phyloP scores from a whole-genome alignment of 306 rosid genomes.

The Inga leiocalycina region DNA sequence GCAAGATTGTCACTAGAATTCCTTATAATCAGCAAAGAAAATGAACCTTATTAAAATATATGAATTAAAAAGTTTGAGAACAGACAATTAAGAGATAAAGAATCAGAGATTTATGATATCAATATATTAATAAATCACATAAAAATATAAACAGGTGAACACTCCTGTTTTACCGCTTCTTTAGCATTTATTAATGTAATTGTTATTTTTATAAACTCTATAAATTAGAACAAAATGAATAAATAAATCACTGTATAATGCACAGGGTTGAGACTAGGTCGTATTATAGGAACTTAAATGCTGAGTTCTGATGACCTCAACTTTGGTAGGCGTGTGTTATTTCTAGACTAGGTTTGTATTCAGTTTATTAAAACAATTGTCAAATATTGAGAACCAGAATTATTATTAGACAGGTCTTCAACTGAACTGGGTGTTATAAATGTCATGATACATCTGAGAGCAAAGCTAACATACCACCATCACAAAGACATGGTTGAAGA shows the following conservation, averaged over 20 bases:
- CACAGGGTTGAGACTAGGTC: neutral
- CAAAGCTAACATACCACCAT: slow-evolving; percentile 82
- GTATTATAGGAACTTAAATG: neutral
- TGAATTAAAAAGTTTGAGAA: neutral
- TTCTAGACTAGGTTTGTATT: neutral
- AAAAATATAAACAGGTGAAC: neutral
- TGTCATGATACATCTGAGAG: slow-evolving; percentile 3
- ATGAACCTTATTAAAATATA: neutral
- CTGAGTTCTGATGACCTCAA: neutral
- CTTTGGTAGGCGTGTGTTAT: neutral
- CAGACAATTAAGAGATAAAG: neutral
- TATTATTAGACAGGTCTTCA: slow-evolving; percentile 5
- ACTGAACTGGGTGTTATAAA: neutral
- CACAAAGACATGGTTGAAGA: slow-evolving; percentile 81
- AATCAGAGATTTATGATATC: neutral
- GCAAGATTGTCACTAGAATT: neutral
- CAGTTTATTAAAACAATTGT: neutral
- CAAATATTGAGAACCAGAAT: neutral
- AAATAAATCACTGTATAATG: neutral
- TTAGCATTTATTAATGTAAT: neutral
- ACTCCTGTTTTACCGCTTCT: neutral
- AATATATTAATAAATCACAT: neutral
- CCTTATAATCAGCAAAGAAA: neutral
- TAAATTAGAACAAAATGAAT: neutral
- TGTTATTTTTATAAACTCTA: neutral